Conservation (phyloP, 805 yeast species). For the Jamesozyma gamospora region DNA sequence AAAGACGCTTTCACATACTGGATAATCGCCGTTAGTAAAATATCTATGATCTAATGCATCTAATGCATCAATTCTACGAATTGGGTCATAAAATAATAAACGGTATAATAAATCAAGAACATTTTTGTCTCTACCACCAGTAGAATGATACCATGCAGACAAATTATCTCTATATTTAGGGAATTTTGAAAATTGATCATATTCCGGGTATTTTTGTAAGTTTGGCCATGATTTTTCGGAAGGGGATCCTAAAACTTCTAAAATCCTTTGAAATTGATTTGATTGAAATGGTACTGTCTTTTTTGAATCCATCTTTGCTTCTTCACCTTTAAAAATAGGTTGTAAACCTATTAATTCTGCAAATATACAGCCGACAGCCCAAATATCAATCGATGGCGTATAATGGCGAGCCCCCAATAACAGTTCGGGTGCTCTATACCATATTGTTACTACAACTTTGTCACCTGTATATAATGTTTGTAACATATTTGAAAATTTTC, state of each 20-base stretch:
- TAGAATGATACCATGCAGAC: slow-evolving; percentile 75
- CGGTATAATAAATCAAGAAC: slow-evolving; percentile 57
- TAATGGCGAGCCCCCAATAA: slow-evolving; percentile 87
- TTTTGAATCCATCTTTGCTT: slow-evolving; percentile 88
- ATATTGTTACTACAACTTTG: slow-evolving; percentile 91
- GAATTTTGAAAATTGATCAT: slow-evolving; percentile 48
- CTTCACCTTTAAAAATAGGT: slow-evolving; percentile 97
- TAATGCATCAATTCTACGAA: slow-evolving; percentile 64
- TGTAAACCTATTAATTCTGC: slow-evolving; percentile 83
- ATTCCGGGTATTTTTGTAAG: slow-evolving; percentile 77
- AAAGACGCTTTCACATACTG: slow-evolving; percentile 71
- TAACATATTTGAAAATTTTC: slow-evolving; percentile 76
- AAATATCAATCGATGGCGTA: slow-evolving; percentile 82
- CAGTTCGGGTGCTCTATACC: slow-evolving; percentile 94
- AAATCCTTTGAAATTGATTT: slow-evolving; percentile 80
- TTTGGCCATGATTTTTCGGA: slow-evolving; percentile 69
- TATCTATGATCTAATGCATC: slow-evolving; percentile 69
- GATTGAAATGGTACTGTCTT: slow-evolving; percentile 90
- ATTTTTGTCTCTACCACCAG: slow-evolving; percentile 62
- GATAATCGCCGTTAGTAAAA: slow-evolving; percentile 50
- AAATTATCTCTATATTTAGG: slow-evolving; percentile 49
- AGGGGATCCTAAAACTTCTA: slow-evolving; percentile 93
- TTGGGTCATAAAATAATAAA: slow-evolving; percentile 76
- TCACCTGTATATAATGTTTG: slow-evolving; percentile 87
- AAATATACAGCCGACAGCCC: slow-evolving; percentile 94